Evolutionary conservation across 1,284 basidiomycete species (phyloP).

Genomic region (Schizophyllum amplum): DNA sequence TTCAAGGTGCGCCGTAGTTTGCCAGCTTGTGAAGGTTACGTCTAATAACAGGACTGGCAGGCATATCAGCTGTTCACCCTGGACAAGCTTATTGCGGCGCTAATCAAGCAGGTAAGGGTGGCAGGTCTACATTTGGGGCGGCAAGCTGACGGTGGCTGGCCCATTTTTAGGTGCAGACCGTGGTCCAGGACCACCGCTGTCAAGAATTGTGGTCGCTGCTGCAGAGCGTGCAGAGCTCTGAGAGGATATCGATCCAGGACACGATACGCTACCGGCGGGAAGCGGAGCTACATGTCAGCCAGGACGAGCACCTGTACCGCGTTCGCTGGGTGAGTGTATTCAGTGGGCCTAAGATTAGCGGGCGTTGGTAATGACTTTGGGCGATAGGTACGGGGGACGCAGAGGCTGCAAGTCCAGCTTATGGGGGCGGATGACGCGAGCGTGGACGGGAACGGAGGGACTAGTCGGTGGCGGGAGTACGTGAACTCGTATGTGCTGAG

Average conservation of each 20-base stretch:
- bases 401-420: constrained; percentile 70
- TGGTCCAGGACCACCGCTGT: constrained; percentile 66
- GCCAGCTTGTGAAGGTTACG: background rate
- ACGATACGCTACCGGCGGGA: constrained; percentile 87
- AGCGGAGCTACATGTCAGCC: constrained; percentile 79
- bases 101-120: constrained; percentile 69
- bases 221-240: constrained; percentile 39
- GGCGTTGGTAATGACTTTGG: constrained; percentile 2
- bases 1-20: constrained; percentile 61
- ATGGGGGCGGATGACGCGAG: constrained; percentile 79
- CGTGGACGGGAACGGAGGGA: constrained; percentile 38
- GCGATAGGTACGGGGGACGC: constrained; percentile 50
- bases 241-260: constrained; percentile 59
- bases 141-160: constrained; percentile 1
- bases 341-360: background rate
- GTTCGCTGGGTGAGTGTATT: constrained; percentile 76
- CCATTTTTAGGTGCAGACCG: constrained; percentile 50
- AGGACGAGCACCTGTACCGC: constrained; percentile 88
- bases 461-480: constrained; percentile 76
- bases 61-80: constrained; percentile 86
- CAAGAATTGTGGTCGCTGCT: constrained; percentile 65
- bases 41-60: constrained; percentile 25
- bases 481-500: constrained; percentile 77
- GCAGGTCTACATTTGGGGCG: constrained; percentile 16
- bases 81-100: constrained; percentile 82